Percentiles rank a stretch among this genome's conserved stretches.
phyloP scores from a whole-genome alignment of 2,329 filamentous ascomycete genomes.

The Didymella keratinophila region DNA sequence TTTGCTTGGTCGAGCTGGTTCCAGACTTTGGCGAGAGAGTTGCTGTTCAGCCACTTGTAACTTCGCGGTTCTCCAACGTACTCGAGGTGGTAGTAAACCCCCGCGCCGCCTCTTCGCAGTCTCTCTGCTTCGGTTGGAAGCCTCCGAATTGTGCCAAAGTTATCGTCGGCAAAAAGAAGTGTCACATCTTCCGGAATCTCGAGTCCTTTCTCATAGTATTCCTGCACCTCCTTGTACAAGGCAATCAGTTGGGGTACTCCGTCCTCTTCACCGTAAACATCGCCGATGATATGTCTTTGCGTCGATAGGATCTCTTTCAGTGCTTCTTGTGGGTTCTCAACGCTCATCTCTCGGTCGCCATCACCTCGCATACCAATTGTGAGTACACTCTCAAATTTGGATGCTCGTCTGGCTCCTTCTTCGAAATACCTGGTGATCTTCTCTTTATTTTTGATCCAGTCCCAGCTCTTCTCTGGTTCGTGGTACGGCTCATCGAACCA shows the following conservation, averaged over 20 bases:
- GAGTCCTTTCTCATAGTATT: background rate
- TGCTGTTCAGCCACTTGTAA: conserved; percentile 16
- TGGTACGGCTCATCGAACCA: background rate
- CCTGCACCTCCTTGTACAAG: background rate
- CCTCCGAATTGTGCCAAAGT: background rate
- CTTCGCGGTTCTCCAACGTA: conserved; percentile 7
- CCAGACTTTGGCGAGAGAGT: background rate
- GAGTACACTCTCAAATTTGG: background rate
- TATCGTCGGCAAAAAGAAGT: background rate
- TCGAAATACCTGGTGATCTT: background rate
- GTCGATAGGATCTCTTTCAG: background rate
- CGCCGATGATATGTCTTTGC: background rate
- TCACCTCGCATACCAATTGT: background rate
- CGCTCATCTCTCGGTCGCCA: background rate
- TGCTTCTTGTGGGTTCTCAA: background rate
- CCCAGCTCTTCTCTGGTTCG: background rate
- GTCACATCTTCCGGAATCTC: background rate
- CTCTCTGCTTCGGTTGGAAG: background rate
- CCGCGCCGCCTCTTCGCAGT: background rate
- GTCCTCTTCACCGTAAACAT: background rate
- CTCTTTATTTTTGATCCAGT: background rate
- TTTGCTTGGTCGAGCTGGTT: background rate
- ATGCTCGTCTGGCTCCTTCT: background rate
- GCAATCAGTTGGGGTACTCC: background rate
- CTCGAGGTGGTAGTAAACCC: conserved; percentile 10